A percentile compares a stretch with the other conserved stretches of the same genome.
Evolutionary conservation across 495 filamentous ascomycete species (phyloP).

Genomic region (Penicillium malachiteum): DNA sequence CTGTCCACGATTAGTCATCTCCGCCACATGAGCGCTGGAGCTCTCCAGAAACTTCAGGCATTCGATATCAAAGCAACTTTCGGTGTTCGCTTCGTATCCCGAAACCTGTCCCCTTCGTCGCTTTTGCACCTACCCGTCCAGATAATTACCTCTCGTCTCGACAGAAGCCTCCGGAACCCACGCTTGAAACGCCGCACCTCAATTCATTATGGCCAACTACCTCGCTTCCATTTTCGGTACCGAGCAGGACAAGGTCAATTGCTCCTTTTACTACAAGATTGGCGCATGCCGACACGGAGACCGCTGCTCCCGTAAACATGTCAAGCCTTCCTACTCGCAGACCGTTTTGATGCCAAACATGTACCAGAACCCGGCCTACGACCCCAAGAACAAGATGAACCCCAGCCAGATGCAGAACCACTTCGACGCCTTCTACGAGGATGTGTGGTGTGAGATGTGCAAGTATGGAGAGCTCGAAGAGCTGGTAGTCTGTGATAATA

Average conservation of each 20-base stretch:
- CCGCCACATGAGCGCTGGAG: slow-evolving; percentile 20
- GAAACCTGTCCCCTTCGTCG: not conserved
- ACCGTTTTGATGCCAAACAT: slow-evolving; percentile 97
- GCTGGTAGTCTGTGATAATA: slow-evolving; percentile 89
- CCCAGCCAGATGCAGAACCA: slow-evolving; percentile 92
- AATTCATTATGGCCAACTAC: slow-evolving; percentile 78
- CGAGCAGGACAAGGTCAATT: slow-evolving; percentile 95
- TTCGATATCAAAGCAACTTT: slow-evolving; percentile 22
- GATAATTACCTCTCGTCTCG: not conserved
- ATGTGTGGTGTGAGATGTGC: slow-evolving; percentile 99
- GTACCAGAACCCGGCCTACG: slow-evolving; percentile 98
- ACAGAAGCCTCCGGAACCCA: not conserved
- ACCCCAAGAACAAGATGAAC: slow-evolving; percentile 96
- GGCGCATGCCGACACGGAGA: slow-evolving; percentile 98
- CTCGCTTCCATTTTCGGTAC: slow-evolving; percentile 99
- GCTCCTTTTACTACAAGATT: slow-evolving; percentile 93
- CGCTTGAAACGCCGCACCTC: too few species aligned
- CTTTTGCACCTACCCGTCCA: not conserved
- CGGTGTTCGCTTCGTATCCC: not conserved
- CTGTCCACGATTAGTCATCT: slow-evolving; percentile 31
- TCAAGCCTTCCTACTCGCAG: slow-evolving; percentile 97
- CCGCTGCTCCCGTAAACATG: slow-evolving; percentile 95
- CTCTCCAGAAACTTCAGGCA: slow-evolving; percentile 48
- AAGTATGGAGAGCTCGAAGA: slow-evolving; percentile 89
- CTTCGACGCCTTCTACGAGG: slow-evolving; percentile 99